Evolutionary conservation across 2,329 filamentous ascomycete species (phyloP).

Genomic region (Sclerotinia borealis): DNA sequence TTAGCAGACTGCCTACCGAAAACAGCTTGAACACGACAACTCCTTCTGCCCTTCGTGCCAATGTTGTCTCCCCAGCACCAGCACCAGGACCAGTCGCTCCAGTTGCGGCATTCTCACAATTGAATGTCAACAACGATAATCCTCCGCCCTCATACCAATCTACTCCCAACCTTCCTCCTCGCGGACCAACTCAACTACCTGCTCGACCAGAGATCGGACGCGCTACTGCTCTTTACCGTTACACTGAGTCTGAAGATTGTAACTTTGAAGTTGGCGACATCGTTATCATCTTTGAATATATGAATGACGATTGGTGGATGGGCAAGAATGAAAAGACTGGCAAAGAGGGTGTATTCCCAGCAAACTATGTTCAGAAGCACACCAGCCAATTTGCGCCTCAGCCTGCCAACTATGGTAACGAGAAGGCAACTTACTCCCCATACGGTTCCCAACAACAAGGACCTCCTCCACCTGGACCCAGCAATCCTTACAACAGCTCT

Average conservation of each 20-base stretch:
- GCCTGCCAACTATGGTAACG: conserved; percentile 18
- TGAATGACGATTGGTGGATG: conserved; percentile 98
- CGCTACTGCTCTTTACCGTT: conserved; percentile 78
- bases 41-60: conserved; percentile 12
- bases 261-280: conserved; percentile 74
- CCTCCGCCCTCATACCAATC: conserved; percentile 30
- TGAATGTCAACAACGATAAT: conserved; percentile 20
- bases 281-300: conserved; percentile 78
- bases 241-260: conserved; percentile 74
- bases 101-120: conserved; percentile 19
- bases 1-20: conserved; percentile 67
- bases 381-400: conserved; percentile 28
- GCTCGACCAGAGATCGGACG: conserved; percentile 54
- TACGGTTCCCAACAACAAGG: conserved; percentile 17
- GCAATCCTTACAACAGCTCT: conserved; percentile 60
- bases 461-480: conserved; percentile 40
- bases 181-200: conserved; percentile 30
- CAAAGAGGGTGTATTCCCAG: conserved; percentile 89
- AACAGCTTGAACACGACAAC: conserved; percentile 42
- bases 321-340: conserved; percentile 79
- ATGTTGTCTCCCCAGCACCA: conserved; percentile 35
- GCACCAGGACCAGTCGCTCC: conserved; percentile 34
- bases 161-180: conserved; percentile 24
- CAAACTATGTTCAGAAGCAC: conserved; percentile 75
- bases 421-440: conserved; percentile 17